These are phyloP conservation scores for Entomortierella beljakovae DNA, from an alignment of 192 early-diverging fungal species.

Conservation along the genomic window DNA sequence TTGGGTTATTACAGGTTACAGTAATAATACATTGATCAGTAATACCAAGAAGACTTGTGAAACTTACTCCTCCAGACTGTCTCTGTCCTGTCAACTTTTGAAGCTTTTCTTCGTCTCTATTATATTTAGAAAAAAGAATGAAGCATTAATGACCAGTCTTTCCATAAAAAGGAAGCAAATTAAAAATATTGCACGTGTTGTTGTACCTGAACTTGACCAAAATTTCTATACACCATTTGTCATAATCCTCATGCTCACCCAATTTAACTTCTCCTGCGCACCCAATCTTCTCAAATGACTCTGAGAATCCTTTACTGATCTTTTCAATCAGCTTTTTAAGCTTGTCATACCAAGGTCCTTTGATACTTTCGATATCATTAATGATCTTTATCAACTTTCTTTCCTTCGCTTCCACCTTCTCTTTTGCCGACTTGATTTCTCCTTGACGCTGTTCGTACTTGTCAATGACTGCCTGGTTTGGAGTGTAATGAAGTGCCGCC, in stretches of 20 bases:
- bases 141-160: background rate
- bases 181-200: background rate
- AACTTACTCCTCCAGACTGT: conserved; percentile 91
- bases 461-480: conserved; percentile 70
- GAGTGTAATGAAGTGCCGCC: conserved; percentile 61
- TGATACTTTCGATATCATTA: conserved; percentile 49
- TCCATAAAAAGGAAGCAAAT: background rate
- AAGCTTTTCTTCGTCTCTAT: conserved; percentile 81
- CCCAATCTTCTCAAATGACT: conserved; percentile 81
- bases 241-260: conserved; percentile 82
- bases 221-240: conserved; percentile 95
- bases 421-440: conserved; percentile 63
- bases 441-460: conserved; percentile 73
- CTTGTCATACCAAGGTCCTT: conserved; percentile 74
- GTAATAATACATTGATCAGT: background rate
- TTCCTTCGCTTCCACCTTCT: conserved; percentile 55
- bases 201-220: conserved; percentile 90
- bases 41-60: background rate
- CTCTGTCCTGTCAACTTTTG: conserved; percentile 88
- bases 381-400: conserved; percentile 48
- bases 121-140: background rate
- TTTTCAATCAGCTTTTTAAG: conserved; percentile 66
- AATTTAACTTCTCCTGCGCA: conserved; percentile 82
- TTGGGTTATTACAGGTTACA: background rate
- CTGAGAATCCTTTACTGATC: conserved; percentile 78